Percentiles rank a stretch among this genome's conserved stretches.
Evolutionary conservation across 306 rosid species (phyloP).

Genomic region (Parietaria judaica): DNA sequence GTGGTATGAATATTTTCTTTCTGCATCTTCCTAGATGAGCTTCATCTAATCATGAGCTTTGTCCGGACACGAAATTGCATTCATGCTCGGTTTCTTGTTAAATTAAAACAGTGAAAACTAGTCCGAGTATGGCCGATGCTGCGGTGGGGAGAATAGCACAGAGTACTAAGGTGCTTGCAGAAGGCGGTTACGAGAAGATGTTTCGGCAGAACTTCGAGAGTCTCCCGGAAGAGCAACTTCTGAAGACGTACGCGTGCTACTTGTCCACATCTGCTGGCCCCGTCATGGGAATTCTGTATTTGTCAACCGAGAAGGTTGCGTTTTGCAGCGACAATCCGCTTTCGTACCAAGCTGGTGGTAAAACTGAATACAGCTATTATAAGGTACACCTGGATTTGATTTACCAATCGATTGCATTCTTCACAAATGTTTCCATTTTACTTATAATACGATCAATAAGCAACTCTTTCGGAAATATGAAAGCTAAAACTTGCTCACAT

Average conservation of each 20-base stretch:
- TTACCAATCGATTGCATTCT: constrained; percentile 5
- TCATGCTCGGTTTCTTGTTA: neutral
- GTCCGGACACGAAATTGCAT: no score
- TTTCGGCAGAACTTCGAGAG: constrained; percentile 77
- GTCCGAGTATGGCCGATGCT: constrained; percentile 93
- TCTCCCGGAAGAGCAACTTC: constrained; percentile 71
- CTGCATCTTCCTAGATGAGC: no score
- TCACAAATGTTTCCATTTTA: no score
- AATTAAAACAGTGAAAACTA: constrained; percentile 65
- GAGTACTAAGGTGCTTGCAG: constrained; percentile 89
- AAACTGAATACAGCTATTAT: constrained; percentile 80
- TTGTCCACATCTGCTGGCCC: constrained; percentile 99
- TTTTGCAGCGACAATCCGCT: constrained; percentile 92
- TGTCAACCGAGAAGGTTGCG: constrained; percentile 83
- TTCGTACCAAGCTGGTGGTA: constrained; percentile 58
- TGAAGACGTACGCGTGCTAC: constrained; percentile 79
- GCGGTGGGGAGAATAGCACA: constrained; percentile 97
- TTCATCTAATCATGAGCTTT: no score
- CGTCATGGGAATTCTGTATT: constrained; percentile 74
- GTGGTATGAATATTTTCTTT: no score
- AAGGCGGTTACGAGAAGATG: constrained; percentile 96
- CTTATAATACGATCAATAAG: no score
- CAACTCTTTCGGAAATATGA: no score
- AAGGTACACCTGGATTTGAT: constrained; percentile 46
- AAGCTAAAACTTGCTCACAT: no score